These are phyloP conservation scores for Penicillium goetzii DNA, from an alignment of 495 filamentous ascomycete genomes.

Conservation along the genomic window DNA sequence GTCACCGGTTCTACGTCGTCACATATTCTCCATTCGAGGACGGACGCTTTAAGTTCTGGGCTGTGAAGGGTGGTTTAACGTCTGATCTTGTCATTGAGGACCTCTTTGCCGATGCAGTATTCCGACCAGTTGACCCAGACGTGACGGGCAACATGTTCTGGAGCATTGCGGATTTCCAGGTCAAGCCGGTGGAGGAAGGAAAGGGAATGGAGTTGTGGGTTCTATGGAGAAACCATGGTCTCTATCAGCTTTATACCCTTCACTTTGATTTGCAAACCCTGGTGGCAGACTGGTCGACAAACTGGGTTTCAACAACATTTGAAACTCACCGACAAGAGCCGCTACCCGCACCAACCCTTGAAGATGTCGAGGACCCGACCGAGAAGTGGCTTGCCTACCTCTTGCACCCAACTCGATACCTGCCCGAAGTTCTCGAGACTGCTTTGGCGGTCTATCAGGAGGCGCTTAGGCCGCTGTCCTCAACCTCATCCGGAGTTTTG, in stretches of 20 bases:
- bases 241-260: slow-evolving; percentile 72
- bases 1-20: slow-evolving; percentile 70
- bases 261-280: slow-evolving; percentile 58
- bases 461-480: slow-evolving; percentile 50
- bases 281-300: slow-evolving; percentile 60
- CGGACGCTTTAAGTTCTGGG: slow-evolving; percentile 97
- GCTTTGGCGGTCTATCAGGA: slow-evolving; percentile 75
- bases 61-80: slow-evolving; percentile 64
- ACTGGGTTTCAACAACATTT: slow-evolving; percentile 73
- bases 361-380: slow-evolving; percentile 62
- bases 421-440: slow-evolving; percentile 76
- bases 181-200: slow-evolving; percentile 57
- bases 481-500: slow-evolving; percentile 33
- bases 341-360: slow-evolving; percentile 57
- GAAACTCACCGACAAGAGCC: slow-evolving; percentile 60
- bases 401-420: slow-evolving; percentile 78
- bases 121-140: slow-evolving; percentile 72
- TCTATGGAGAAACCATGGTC: slow-evolving; percentile 81
- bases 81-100: slow-evolving; percentile 69
- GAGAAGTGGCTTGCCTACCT: slow-evolving; percentile 64
- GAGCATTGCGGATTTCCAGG: slow-evolving; percentile 83
- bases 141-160: slow-evolving; percentile 75
- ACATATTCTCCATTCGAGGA: slow-evolving; percentile 86
- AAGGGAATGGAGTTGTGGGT: slow-evolving; percentile 76
- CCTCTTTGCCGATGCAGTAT: slow-evolving; percentile 59